phyloP scores from a whole-genome alignment of 164 flowering plant genomes.

The Hamamelis virginiana region DNA sequence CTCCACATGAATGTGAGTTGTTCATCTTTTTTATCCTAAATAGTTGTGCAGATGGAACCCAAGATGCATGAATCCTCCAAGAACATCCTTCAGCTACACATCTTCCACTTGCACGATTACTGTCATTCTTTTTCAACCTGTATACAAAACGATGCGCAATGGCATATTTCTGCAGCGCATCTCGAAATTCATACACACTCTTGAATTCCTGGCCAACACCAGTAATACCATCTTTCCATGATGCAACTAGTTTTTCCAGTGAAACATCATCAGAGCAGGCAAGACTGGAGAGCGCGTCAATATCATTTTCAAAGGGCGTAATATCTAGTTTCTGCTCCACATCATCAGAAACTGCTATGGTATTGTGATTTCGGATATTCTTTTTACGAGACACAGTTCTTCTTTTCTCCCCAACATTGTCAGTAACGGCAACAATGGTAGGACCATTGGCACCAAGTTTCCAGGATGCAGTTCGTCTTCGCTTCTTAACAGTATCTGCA shows the following conservation, averaged over 20 bases:
- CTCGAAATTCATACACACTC: slow-evolving; percentile 68
- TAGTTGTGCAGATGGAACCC: slow-evolving; percentile 50
- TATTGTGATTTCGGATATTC: not conserved
- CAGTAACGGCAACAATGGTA: slow-evolving; percentile 26
- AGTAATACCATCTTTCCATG: slow-evolving; percentile 61
- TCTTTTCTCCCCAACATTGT: slow-evolving; percentile 23
- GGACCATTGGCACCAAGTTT: slow-evolving; percentile 31
- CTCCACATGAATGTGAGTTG: slow-evolving; percentile 67
- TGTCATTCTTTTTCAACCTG: slow-evolving; percentile 61
- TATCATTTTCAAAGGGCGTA: slow-evolving; percentile 8
- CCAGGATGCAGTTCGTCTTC: slow-evolving; percentile 51
- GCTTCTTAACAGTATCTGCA: slow-evolving; percentile 55
- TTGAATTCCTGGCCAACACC: slow-evolving; percentile 76
- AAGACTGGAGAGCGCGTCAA: slow-evolving; percentile 3
- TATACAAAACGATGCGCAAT: slow-evolving; percentile 69
- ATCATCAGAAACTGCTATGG: slow-evolving; percentile 8
- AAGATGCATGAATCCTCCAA: slow-evolving; percentile 78
- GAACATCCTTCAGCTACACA: slow-evolving; percentile 68
- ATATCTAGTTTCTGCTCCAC: slow-evolving; percentile 10
- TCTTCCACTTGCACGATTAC: slow-evolving; percentile 60
- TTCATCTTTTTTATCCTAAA: slow-evolving; percentile 60
- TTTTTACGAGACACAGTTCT: slow-evolving; percentile 14
- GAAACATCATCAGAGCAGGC: slow-evolving; percentile 24
- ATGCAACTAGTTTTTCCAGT: slow-evolving; percentile 32
- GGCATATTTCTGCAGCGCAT: slow-evolving; percentile 70